phyloP scores from a whole-genome alignment of 2,329 filamentous ascomycete genomes.

The Apiospora phragmitis region DNA sequence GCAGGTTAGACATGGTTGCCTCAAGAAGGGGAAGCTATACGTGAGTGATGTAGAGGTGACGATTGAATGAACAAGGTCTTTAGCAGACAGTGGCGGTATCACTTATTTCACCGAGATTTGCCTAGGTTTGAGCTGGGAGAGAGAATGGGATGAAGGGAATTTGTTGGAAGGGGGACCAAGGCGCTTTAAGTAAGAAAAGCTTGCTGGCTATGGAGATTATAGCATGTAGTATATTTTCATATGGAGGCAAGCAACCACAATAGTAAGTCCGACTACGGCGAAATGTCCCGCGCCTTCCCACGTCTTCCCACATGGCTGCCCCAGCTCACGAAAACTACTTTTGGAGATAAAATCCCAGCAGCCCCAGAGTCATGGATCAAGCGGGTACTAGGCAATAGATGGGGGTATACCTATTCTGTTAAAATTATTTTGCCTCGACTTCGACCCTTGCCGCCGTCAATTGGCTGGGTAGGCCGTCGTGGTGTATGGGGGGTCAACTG shows the following conservation, averaged over 20 bases:
- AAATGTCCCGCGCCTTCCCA: not conserved
- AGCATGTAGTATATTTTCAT: not conserved
- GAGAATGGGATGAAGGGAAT: not conserved
- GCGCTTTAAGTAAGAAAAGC: not conserved
- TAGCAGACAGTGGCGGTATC: not conserved
- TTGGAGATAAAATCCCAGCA: not conserved
- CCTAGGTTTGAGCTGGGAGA: slow-evolving; percentile 8
- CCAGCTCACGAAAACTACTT: slow-evolving; percentile 5
- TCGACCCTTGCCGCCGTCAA: not conserved
- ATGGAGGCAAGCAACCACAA: not conserved
- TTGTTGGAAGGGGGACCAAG: not conserved
- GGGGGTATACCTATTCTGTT: not conserved
- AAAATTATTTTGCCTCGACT: not conserved
- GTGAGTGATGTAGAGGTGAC: not conserved
- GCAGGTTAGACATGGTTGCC: slow-evolving; percentile 73
- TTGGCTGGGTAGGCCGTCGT: not conserved
- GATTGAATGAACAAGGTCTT: not conserved
- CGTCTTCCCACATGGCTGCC: not conserved
- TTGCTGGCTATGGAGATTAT: not conserved
- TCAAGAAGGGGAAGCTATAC: not conserved
- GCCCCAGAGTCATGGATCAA: slow-evolving; percentile 7
- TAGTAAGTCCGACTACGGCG: not conserved
- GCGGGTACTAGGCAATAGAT: not conserved
- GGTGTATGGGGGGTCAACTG: not conserved
- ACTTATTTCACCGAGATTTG: not conserved